Conservation (phyloP, 768 basidiomycete species). For the Mycena venus region DNA sequence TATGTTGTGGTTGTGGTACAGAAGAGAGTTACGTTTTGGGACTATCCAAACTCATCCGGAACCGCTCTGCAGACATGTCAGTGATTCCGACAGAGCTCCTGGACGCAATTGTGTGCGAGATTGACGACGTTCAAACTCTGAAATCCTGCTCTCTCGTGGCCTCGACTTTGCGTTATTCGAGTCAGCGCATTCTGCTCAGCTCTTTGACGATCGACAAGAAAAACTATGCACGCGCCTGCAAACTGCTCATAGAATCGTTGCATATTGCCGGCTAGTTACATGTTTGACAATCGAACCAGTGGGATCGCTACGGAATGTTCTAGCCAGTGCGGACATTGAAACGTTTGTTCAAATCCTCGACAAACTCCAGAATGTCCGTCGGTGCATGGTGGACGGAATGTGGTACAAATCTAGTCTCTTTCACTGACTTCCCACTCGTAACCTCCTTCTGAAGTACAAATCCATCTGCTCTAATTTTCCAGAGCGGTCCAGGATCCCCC, state of each 20-base stretch:
- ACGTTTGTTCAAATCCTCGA: neutral
- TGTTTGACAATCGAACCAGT: too few species aligned
- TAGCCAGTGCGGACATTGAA: neutral
- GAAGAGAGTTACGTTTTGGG: too few species aligned
- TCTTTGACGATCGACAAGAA: neutral
- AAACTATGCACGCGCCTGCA: neutral
- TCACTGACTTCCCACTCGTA: too few species aligned
- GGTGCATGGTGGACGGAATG: neutral
- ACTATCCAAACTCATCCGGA: too few species aligned
- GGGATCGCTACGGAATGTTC: neutral
- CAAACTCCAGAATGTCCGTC: neutral
- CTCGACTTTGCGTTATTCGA: neutral
- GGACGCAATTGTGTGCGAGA: neutral
- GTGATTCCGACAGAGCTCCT: neutral
- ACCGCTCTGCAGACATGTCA: too few species aligned
- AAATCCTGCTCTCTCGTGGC: neutral
- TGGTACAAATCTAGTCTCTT: neutral
- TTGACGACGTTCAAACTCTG: neutral
- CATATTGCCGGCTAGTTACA: neutral
- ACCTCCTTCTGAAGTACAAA: too few species aligned
- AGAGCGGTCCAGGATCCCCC: neutral
- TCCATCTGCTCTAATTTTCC: neutral
- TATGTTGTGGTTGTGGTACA: too few species aligned
- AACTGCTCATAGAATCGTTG: neutral
- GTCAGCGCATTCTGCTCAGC: neutral